phyloP scores from a whole-genome alignment of 345 rosid species.

The Syzygium oleosum region DNA sequence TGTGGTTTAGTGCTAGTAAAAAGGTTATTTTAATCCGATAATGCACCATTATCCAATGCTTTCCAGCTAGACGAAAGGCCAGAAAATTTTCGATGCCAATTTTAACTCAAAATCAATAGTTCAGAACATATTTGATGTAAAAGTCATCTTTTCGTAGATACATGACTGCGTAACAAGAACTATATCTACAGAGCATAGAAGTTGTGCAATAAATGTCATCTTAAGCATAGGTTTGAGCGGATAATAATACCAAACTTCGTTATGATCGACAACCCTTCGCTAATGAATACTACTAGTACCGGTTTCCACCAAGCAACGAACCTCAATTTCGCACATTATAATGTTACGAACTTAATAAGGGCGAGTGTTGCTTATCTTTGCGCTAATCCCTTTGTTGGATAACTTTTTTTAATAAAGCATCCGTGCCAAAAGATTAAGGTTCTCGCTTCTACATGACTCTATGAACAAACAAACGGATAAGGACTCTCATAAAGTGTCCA shows the following conservation, averaged over 20 bases:
- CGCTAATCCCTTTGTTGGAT: not conserved
- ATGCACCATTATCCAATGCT: not conserved
- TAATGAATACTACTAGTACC: rapidly evolving
- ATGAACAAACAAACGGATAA: not conserved
- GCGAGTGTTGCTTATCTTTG: not conserved
- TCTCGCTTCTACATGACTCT: not conserved
- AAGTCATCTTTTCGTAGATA: not conserved
- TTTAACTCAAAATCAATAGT: not conserved
- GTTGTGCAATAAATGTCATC: not conserved
- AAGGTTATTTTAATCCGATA: not conserved
- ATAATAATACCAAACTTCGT: not conserved
- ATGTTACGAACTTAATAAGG: not conserved
- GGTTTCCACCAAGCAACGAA: not conserved
- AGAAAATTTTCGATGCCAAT: not conserved
- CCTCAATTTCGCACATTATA: not conserved
- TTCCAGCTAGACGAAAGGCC: not conserved
- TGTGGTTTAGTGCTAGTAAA: not conserved
- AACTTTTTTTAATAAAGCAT: not conserved
- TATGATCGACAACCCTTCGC: not conserved
- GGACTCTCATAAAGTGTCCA: not conserved
- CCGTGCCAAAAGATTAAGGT: not conserved
- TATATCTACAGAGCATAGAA: not conserved
- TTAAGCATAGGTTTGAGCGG: not conserved
- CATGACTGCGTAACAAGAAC: not conserved
- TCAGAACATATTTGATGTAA: not conserved